Percentiles rank a stretch among this genome's conserved stretches.
These are phyloP conservation scores for Leccinum cinnamomeum DNA, from an alignment of 1,284 basidiomycete species.

Conservation along the genomic window DNA sequence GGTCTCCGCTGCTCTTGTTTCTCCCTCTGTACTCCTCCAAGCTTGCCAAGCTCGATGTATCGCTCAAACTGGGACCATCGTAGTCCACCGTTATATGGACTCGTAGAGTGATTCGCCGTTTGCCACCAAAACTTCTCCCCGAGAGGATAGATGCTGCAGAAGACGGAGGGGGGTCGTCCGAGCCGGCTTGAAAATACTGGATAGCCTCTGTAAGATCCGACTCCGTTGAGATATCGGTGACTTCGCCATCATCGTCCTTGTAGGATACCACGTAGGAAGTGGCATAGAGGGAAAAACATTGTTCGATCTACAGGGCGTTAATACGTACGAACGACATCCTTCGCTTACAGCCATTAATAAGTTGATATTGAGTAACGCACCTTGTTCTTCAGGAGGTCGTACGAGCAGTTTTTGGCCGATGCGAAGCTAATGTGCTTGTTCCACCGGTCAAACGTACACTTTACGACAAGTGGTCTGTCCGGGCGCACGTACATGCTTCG, in stretches of 20 bases:
- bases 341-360: background rate
- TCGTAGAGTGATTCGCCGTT: constrained; percentile 74
- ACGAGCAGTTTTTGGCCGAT: constrained; percentile 74
- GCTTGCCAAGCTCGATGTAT: constrained; percentile 78
- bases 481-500: constrained; percentile 44
- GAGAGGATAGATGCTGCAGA: constrained; percentile 75
- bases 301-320: constrained; percentile 60
- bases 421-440: constrained; percentile 78
- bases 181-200: constrained; percentile 73
- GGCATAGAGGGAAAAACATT: constrained; percentile 75
- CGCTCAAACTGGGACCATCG: constrained; percentile 87
- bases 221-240: constrained; percentile 66
- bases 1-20: constrained; percentile 59
- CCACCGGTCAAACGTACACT: constrained; percentile 74
- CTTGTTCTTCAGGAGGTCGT: constrained; percentile 66
- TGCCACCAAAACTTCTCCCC: constrained; percentile 61
- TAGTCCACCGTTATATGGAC: constrained; percentile 82
- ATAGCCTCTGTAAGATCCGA: constrained; percentile 82
- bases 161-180: constrained; percentile 64
- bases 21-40: constrained; percentile 66
- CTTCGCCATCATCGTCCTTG: constrained; percentile 84
- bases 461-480: constrained; percentile 70
- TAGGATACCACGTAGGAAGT: constrained; percentile 74
- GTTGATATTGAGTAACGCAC: constrained; percentile 40
- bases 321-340: background rate